These are phyloP conservation scores for Oldenlandia corymbosa DNA, from an alignment of 257 asterid species.

Conservation along the genomic window DNA sequence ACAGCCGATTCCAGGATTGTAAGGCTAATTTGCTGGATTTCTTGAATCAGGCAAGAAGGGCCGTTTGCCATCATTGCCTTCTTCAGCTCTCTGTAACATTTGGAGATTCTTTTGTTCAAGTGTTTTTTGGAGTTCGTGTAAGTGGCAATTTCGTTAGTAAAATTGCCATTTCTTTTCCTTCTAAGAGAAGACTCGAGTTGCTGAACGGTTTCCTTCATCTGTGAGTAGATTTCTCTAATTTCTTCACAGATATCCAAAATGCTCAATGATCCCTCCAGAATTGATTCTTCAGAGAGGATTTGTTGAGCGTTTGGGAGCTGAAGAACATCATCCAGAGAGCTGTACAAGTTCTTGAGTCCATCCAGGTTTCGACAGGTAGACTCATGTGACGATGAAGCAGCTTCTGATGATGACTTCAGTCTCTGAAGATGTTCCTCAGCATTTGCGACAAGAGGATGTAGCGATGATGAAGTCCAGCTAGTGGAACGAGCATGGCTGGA, in stretches of 20 bases:
- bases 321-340: constrained; percentile 23
- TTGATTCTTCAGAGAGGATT: constrained; percentile 18
- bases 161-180: constrained; percentile 22
- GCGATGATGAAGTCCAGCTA: constrained; percentile 16
- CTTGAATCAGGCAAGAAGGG: constrained; percentile 11
- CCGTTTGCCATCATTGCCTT: constrained; percentile 4
- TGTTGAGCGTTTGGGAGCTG: constrained; percentile 34
- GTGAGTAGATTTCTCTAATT: constrained; percentile 18
- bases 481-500: constrained; percentile 6
- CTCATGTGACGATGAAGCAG: constrained; percentile 13
- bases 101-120: constrained; percentile 18
- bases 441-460: constrained; percentile 20
- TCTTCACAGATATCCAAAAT: constrained; percentile 27
- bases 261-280: constrained; percentile 23
- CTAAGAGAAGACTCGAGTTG: constrained; percentile 28
- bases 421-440: constrained; percentile 11
- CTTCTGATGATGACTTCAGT: constrained; percentile 19
- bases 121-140: constrained; percentile 26
- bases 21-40: constrained; percentile 20
- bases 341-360: constrained; percentile 31
- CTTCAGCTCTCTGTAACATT: constrained; percentile 24
- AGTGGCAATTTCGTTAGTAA: constrained; percentile 11
- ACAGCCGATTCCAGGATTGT: constrained; percentile 17
- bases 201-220: constrained; percentile 28
- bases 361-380: constrained; percentile 27